Evolutionary conservation across 306 rosid species (phyloP).

Genomic region (Vigna angularis): DNA sequence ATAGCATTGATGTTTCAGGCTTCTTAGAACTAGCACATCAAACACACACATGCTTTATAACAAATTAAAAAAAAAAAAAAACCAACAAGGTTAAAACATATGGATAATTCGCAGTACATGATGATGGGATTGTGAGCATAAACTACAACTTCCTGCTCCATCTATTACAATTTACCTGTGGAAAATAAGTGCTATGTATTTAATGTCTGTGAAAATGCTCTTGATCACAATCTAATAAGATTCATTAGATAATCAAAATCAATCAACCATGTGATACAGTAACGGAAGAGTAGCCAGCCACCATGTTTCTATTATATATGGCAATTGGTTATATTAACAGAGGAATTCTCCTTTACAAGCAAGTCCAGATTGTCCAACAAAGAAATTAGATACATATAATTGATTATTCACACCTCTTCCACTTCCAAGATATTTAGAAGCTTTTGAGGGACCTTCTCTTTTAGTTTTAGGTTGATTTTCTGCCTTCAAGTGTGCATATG

Average conservation of each 20-base stretch:
- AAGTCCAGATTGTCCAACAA: constrained; percentile 13
- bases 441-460: constrained; percentile 90
- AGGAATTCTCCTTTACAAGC: constrained; percentile 21
- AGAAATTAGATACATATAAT: constrained; percentile 8
- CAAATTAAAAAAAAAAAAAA: constrained; percentile 27
- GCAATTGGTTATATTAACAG: neutral
- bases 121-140: constrained; percentile 23
- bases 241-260: constrained; percentile 17
- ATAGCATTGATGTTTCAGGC: constrained; percentile 16
- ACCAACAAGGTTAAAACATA: constrained; percentile 7
- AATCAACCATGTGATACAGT: constrained; percentile 10
- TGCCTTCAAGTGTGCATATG: constrained; percentile 84
- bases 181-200: constrained; percentile 2
- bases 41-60: neutral
- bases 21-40: constrained; percentile 29
- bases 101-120: constrained; percentile 1
- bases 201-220: constrained; percentile 8
- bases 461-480: constrained; percentile 56
- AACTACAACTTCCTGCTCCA: constrained; percentile 28
- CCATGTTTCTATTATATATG: neutral
- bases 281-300: constrained; percentile 1
- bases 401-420: constrained; percentile 70
- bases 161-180: neutral
- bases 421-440: constrained; percentile 76
- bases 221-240: constrained; percentile 9